Evolutionary conservation across 768 basidiomycete species (phyloP).

Genomic region (Boletus reticuloceps): DNA sequence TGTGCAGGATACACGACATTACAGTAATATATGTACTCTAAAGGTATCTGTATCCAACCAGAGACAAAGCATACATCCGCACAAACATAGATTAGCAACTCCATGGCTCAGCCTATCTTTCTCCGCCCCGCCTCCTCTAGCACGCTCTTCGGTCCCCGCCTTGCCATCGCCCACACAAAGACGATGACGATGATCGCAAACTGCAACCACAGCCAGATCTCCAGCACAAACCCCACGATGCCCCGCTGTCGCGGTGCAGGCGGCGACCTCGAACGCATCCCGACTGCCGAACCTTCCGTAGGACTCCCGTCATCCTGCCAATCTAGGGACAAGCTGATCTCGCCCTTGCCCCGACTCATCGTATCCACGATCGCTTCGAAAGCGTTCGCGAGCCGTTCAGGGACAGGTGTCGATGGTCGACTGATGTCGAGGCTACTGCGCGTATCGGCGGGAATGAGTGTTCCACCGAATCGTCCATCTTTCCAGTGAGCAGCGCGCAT

Average conservation of each 20-base stretch:
- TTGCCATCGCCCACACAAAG: constrained; percentile 81
- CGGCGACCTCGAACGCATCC: constrained; percentile 6
- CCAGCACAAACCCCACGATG: constrained; percentile 51
- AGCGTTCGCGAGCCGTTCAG: constrained; percentile 40
- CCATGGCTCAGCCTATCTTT: constrained; percentile 11
- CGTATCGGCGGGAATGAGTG: constrained; percentile 23
- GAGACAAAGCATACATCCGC: background rate
- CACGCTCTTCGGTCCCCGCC: constrained; percentile 69
- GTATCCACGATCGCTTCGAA: constrained; percentile 48
- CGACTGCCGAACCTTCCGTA: background rate
- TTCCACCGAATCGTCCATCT: constrained; percentile 50
- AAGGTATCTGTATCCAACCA: constrained; percentile 10
- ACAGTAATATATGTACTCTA: constrained; percentile 17
- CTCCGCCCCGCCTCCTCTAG: constrained; percentile 44
- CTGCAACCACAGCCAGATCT: constrained; percentile 85
- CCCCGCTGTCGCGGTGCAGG: constrained; percentile 29
- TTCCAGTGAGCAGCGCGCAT: constrained; percentile 60
- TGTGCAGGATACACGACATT: constrained; percentile 19
- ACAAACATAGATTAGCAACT: constrained; percentile 1
- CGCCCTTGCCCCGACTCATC: constrained; percentile 26
- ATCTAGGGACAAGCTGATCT: constrained; percentile 7
- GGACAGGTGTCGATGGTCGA: constrained; percentile 34
- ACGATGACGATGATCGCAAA: constrained; percentile 71
- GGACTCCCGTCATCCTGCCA: constrained; percentile 6
- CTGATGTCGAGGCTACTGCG: constrained; percentile 13